These are phyloP conservation scores for Dimargaris verticillata DNA, from an alignment of 192 early-diverging fungal genomes.

Conservation along the genomic window DNA sequence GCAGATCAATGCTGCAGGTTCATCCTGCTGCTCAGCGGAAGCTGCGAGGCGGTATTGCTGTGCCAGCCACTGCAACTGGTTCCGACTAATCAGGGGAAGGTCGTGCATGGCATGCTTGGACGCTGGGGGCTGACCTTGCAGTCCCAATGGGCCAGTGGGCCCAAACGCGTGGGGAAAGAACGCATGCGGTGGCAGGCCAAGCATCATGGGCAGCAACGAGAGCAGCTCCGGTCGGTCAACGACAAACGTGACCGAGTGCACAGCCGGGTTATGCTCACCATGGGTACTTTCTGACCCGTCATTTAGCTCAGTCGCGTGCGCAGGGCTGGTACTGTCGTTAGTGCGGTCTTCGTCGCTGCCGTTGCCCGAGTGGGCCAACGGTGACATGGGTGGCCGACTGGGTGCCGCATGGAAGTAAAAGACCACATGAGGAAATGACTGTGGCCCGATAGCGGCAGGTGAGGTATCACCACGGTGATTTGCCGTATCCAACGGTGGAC, in stretches of 20 bases:
- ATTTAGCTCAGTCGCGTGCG: too few species aligned
- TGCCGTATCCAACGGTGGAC: too few species aligned
- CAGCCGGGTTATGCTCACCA: too few species aligned
- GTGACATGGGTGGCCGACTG: too few species aligned
- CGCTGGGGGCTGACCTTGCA: constrained; percentile 20
- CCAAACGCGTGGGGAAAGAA: background rate
- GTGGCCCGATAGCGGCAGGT: too few species aligned
- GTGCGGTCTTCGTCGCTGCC: too few species aligned
- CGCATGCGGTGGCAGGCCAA: background rate
- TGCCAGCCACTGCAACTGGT: background rate
- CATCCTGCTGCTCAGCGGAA: background rate
- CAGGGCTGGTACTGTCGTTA: too few species aligned
- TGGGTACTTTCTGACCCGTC: too few species aligned
- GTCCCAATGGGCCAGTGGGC: background rate
- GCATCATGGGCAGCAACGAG: background rate
- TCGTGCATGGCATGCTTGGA: constrained; percentile 14
- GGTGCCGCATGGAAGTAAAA: too few species aligned
- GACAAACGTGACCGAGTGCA: background rate
- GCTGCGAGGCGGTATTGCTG: background rate
- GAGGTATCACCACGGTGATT: too few species aligned
- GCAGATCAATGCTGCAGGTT: constrained; percentile 8
- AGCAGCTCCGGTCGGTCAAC: background rate
- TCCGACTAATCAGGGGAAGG: constrained; percentile 7
- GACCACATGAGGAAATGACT: too few species aligned
- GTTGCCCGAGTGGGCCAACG: too few species aligned